A percentile compares a stretch with the other conserved stretches of the same genome.
These are phyloP conservation scores for Usnea hakonensis DNA, from an alignment of 495 filamentous ascomycete species.

Conservation along the genomic window DNA sequence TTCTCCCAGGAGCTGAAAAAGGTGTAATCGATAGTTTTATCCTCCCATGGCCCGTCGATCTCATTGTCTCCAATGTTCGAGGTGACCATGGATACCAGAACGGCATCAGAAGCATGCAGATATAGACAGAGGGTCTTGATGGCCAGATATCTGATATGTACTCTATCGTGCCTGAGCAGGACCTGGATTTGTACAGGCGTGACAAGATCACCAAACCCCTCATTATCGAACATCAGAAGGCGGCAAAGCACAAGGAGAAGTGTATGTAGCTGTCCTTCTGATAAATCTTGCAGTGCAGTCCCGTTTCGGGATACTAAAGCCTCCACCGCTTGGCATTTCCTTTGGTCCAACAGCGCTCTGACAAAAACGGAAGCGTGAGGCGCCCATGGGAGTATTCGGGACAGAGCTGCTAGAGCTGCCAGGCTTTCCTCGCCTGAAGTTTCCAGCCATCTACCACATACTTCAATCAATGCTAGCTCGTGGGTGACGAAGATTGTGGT, in stretches of 20 bases:
- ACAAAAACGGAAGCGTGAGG: constrained; percentile 54
- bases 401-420: constrained; percentile 60
- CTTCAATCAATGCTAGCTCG: constrained; percentile 64
- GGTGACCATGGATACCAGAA: constrained; percentile 60
- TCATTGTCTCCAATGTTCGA: constrained; percentile 53
- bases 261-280: constrained; percentile 30
- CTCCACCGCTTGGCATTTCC: constrained; percentile 8
- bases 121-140: constrained; percentile 71
- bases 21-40: constrained; percentile 67
- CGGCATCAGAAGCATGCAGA: constrained; percentile 71
- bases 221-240: constrained; percentile 65
- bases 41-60: constrained; percentile 68
- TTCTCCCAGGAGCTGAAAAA: constrained; percentile 81
- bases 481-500: constrained; percentile 62
- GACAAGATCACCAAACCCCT: constrained; percentile 53
- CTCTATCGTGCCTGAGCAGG: constrained; percentile 55
- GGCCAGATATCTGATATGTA: constrained; percentile 66
- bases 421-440: constrained; percentile 29
- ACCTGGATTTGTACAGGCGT: constrained; percentile 57
- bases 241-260: constrained; percentile 65
- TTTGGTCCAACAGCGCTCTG: constrained; percentile 11
- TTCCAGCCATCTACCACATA: constrained; percentile 66
- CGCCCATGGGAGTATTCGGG: constrained; percentile 69
- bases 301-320: constrained; percentile 35
- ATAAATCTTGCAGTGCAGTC: constrained; percentile 33